Conservation (phyloP, 345 rosid species). For the Eucalyptus curtisii region DNA sequence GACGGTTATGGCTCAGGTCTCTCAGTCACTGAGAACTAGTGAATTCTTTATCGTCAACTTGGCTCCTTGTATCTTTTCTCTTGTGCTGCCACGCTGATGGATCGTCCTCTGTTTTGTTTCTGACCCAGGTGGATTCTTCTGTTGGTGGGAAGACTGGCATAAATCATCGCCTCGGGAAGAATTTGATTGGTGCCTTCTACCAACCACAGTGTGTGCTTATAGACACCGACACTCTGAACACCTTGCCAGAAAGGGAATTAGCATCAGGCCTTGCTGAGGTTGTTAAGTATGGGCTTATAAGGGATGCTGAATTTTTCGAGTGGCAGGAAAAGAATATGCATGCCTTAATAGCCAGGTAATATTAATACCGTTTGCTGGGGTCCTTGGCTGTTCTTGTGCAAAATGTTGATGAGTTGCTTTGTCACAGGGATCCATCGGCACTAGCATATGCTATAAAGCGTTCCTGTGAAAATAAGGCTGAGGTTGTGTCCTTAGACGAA, state of each 20-base stretch:
- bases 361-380: background rate
- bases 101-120: background rate
- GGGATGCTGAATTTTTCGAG: conserved; percentile 88
- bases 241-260: conserved; percentile 84
- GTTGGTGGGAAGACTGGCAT: conserved; percentile 99
- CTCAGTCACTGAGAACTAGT: background rate
- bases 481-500: conserved; percentile 96
- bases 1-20: conserved; percentile 96
- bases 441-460: conserved; percentile 88
- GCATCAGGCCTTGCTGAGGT: conserved; percentile 96
- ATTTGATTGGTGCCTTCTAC: conserved; percentile 95
- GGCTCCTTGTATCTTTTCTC: background rate
- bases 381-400: background rate
- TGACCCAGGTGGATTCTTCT: conserved; percentile 83
- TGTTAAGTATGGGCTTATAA: conserved; percentile 89
- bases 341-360: conserved; percentile 69
- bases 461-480: conserved; percentile 96
- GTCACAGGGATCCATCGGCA: conserved; percentile 75
- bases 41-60: background rate
- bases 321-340: conserved; percentile 93
- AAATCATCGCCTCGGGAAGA: conserved; percentile 91
- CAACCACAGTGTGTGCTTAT: conserved; percentile 94
- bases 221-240: conserved; percentile 82
- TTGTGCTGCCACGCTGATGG: background rate
- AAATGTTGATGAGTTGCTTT: background rate